Conservation (phyloP, 1,284 basidiomycete genomes). For the Cutaneotrichosporon sp. region DNA sequence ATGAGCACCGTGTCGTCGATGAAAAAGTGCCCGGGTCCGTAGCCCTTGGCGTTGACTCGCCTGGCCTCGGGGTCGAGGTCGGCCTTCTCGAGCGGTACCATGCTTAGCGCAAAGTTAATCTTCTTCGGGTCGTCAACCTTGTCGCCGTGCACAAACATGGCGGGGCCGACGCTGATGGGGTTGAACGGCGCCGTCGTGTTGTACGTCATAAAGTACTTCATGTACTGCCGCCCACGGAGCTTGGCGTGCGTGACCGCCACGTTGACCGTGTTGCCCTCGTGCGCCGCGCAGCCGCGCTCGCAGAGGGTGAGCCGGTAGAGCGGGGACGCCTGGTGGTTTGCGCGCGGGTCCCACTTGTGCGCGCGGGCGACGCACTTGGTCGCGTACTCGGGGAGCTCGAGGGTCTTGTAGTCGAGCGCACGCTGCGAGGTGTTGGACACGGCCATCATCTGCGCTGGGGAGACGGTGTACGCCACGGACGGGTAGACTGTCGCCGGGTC, state of each 20-base stretch:
- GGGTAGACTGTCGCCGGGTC: neutral
- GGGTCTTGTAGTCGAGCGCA: neutral
- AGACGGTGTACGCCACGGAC: neutral
- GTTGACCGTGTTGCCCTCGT: neutral
- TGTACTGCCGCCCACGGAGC: neutral
- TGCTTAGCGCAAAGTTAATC: neutral
- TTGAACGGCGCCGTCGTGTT: neutral
- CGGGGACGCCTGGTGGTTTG: neutral
- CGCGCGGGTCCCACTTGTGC: neutral
- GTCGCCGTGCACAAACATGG: neutral
- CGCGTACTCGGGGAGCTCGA: neutral
- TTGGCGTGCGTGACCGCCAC: neutral
- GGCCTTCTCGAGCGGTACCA: neutral
- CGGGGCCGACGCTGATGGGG: neutral
- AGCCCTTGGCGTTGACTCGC: neutral
- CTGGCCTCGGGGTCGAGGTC: neutral
- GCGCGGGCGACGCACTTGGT: neutral
- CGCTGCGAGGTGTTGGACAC: neutral
- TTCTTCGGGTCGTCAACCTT: neutral
- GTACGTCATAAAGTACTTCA: constrained; percentile 1
- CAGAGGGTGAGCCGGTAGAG: neutral
- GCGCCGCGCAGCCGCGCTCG: neutral
- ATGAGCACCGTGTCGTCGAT: constrained; percentile 1
- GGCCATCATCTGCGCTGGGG: neutral
- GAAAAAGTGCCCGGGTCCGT: neutral